These are phyloP conservation scores for Didymella segeticola DNA, from an alignment of 2,329 filamentous ascomycete species.

Conservation along the genomic window DNA sequence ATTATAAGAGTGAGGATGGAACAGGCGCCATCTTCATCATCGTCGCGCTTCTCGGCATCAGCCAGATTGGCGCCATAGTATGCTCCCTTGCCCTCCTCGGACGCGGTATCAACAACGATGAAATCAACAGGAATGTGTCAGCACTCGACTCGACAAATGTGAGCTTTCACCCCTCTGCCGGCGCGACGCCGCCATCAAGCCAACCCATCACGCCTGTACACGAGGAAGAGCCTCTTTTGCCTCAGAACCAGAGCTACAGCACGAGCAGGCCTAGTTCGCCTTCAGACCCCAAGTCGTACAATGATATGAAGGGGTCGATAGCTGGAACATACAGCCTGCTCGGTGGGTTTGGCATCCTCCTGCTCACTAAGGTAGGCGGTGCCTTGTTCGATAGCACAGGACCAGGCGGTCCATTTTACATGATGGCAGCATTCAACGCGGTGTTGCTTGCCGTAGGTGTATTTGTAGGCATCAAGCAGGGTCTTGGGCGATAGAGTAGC, in stretches of 20 bases:
- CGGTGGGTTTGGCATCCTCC: conserved; percentile 85
- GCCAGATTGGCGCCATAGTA: conserved; percentile 95
- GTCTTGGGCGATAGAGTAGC: conserved; percentile 5
- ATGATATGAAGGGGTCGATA: conserved; percentile 87
- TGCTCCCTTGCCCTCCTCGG: conserved; percentile 91
- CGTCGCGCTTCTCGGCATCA: conserved; percentile 82
- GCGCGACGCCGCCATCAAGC: conserved; percentile 42
- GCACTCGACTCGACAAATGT: conserved; percentile 18
- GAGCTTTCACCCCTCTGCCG: conserved; percentile 41
- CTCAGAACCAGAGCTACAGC: conserved; percentile 21
- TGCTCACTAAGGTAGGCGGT: conserved; percentile 91
- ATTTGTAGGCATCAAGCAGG: conserved; percentile 25
- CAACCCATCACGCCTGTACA: conserved; percentile 36
- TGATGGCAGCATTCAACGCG: conserved; percentile 90
- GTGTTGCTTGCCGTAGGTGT: conserved; percentile 64
- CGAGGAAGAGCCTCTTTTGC: conserved; percentile 40
- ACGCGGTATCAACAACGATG: conserved; percentile 71
- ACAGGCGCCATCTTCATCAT: conserved; percentile 74
- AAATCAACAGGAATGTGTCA: conserved; percentile 23
- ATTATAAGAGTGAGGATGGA: conserved; percentile 73
- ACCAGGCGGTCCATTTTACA: conserved; percentile 84
- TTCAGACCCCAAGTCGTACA: conserved; percentile 41
- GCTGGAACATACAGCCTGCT: conserved; percentile 93
- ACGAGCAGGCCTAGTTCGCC: conserved; percentile 19
- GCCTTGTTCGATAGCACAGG: conserved; percentile 80